phyloP scores from a whole-genome alignment of 352 stramenopile genomes.

The Aphanomyces euteiches region DNA sequence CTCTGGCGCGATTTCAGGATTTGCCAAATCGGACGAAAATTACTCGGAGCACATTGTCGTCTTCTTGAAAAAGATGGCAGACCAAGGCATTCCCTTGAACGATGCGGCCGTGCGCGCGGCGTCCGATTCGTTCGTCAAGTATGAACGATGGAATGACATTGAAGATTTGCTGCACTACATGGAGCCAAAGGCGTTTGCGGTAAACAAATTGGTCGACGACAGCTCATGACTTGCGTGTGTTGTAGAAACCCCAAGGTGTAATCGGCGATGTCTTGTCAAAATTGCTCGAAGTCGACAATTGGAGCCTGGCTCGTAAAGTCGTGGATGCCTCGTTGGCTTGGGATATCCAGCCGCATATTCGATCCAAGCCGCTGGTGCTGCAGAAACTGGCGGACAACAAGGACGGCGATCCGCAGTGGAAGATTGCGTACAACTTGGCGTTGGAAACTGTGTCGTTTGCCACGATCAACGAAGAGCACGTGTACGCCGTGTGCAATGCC shows the following conservation, averaged over 20 bases:
- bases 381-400: slow-evolving; percentile 36
- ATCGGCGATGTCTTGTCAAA: slow-evolving; percentile 76
- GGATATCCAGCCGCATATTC: slow-evolving; percentile 56
- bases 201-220: not conserved
- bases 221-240: not conserved
- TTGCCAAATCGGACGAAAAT: slow-evolving; percentile 68
- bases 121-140: slow-evolving; percentile 66
- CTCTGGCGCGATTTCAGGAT: slow-evolving; percentile 75
- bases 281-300: slow-evolving; percentile 57
- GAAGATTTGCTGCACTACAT: slow-evolving; percentile 46
- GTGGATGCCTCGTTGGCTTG: slow-evolving; percentile 47
- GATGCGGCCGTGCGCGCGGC: slow-evolving; percentile 72
- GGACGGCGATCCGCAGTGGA: slow-evolving; percentile 50
- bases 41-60: slow-evolving; percentile 58
- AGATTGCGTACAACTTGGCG: slow-evolving; percentile 67
- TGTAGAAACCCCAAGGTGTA: slow-evolving; percentile 52
- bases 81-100: slow-evolving; percentile 51
- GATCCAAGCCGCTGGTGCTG: slow-evolving; percentile 60
- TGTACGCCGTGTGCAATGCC: slow-evolving; percentile 66
- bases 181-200: slow-evolving; percentile 41
- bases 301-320: slow-evolving; percentile 53
- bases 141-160: slow-evolving; percentile 57
- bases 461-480: slow-evolving; percentile 55
- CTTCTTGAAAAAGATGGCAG: slow-evolving; percentile 56
- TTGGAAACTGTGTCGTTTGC: slow-evolving; percentile 68